Percentiles rank a stretch among this genome's conserved stretches.
These are phyloP conservation scores for Pleurotus platypus DNA, from an alignment of 768 basidiomycete genomes.

Conservation along the genomic window DNA sequence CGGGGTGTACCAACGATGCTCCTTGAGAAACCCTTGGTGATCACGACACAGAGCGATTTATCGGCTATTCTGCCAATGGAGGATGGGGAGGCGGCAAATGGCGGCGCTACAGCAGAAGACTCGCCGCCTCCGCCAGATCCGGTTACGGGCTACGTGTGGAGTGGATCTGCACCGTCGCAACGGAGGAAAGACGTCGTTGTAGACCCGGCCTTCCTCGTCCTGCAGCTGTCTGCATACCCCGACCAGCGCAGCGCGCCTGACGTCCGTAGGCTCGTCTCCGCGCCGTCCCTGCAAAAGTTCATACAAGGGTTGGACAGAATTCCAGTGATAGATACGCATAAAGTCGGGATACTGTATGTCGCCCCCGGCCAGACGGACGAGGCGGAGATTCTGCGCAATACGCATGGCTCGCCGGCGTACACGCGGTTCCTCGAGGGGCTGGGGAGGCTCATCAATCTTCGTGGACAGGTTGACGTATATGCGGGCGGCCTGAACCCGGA, in stretches of 20 bases:
- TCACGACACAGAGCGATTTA: not conserved
- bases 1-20: not conserved
- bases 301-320: conserved; percentile 73
- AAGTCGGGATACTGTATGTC: conserved; percentile 94
- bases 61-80: conserved; percentile 14
- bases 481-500: conserved; percentile 89
- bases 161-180: conserved; percentile 80
- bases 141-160: conserved; percentile 88
- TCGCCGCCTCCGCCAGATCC: conserved; percentile 56
- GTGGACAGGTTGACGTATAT: conserved; percentile 89
- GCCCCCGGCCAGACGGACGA: conserved; percentile 88
- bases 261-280: conserved; percentile 46
- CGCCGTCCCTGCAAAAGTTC: conserved; percentile 52
- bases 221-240: conserved; percentile 77
- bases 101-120: conserved; percentile 9
- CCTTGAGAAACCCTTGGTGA: not conserved
- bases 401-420: conserved; percentile 92
- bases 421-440: conserved; percentile 90
- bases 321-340: conserved; percentile 96
- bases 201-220: conserved; percentile 80
- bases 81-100: conserved; percentile 13
- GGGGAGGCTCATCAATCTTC: conserved; percentile 81
- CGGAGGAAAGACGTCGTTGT: conserved; percentile 81
- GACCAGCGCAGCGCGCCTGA: conserved; percentile 35
- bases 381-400: conserved; percentile 82